Percentiles rank a stretch among this genome's conserved stretches.
These are phyloP conservation scores for Globisporangium sylvaticum DNA, from an alignment of 352 stramenopile genomes.

Conservation along the genomic window DNA sequence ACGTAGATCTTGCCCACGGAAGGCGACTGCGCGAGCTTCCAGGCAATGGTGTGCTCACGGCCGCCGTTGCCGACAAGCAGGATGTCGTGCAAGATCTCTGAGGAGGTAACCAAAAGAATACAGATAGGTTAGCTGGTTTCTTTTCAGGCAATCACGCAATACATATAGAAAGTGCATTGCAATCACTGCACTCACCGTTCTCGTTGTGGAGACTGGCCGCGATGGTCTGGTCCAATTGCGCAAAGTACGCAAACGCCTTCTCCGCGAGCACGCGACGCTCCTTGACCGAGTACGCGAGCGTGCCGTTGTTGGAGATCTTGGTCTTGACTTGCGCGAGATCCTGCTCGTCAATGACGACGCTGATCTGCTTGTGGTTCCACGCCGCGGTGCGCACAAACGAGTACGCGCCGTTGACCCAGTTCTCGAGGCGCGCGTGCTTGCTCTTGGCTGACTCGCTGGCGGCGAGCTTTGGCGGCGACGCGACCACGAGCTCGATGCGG, in stretches of 20 bases:
- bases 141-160: not conserved
- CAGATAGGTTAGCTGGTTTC: not conserved
- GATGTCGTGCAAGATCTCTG: conserved; percentile 74
- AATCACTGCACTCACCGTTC: conserved; percentile 20
- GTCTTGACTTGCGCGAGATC: conserved; percentile 46
- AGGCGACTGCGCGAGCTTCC: conserved; percentile 87
- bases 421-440: conserved; percentile 41
- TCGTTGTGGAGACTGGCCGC: conserved; percentile 46
- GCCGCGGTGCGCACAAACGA: conserved; percentile 80
- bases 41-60: conserved; percentile 93
- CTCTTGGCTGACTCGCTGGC: conserved; percentile 31
- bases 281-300: conserved; percentile 62
- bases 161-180: not conserved
- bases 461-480: conserved; percentile 37
- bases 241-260: conserved; percentile 80
- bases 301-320: conserved; percentile 62
- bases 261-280: conserved; percentile 67
- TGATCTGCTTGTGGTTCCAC: conserved; percentile 87
- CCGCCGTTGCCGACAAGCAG: conserved; percentile 92
- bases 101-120: not conserved
- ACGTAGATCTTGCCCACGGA: conserved; percentile 81
- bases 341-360: conserved; percentile 65
- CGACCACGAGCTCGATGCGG: conserved; percentile 65
- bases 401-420: conserved; percentile 71
- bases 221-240: conserved; percentile 66